phyloP scores from a whole-genome alignment of 495 filamentous ascomycete genomes.

The Oleoguttula mirabilis region DNA sequence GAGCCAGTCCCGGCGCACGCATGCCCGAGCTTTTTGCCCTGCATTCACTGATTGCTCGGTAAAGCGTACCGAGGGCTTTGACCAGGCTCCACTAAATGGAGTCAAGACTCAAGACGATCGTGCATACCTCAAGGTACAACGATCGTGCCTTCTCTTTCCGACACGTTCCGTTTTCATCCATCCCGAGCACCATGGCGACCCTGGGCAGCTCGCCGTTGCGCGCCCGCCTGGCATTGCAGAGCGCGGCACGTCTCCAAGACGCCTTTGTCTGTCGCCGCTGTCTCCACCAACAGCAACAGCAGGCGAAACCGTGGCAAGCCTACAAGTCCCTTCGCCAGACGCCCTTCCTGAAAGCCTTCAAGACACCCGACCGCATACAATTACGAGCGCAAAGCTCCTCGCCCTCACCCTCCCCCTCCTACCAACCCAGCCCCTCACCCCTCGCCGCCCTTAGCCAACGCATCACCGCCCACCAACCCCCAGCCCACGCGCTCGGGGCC shows the following conservation, averaged over 20 bases:
- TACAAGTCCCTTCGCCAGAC: conserved; percentile 17
- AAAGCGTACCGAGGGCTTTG: too few relatives aligned
- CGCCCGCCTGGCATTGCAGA: conserved; percentile 19
- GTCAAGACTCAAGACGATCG: too few relatives aligned
- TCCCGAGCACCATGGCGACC: conserved; percentile 8
- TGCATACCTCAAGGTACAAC: too few relatives aligned
- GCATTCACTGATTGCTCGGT: too few relatives aligned
- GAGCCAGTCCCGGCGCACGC: too few relatives aligned
- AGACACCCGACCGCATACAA: conserved; percentile 4
- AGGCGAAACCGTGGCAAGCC: background rate
- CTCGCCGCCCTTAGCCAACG: conserved; percentile 19
- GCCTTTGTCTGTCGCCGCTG: conserved; percentile 56
- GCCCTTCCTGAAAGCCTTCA: conserved; percentile 24
- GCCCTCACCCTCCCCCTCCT: background rate
- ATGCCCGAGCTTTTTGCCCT: too few relatives aligned
- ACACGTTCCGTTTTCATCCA: too few relatives aligned
- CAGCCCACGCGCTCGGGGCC: background rate
- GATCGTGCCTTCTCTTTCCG: too few relatives aligned
- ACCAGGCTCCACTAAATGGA: too few relatives aligned
- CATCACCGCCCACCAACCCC: conserved; percentile 7
- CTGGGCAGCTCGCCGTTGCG: conserved; percentile 11
- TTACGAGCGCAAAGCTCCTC: conserved; percentile 3
- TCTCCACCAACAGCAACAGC: conserved; percentile 23
- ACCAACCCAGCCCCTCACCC: conserved; percentile 11
- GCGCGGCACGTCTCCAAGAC: conserved; percentile 41